These are phyloP conservation scores for Sonneratia caseolaris DNA, from an alignment of 345 rosid species.

Conservation along the genomic window DNA sequence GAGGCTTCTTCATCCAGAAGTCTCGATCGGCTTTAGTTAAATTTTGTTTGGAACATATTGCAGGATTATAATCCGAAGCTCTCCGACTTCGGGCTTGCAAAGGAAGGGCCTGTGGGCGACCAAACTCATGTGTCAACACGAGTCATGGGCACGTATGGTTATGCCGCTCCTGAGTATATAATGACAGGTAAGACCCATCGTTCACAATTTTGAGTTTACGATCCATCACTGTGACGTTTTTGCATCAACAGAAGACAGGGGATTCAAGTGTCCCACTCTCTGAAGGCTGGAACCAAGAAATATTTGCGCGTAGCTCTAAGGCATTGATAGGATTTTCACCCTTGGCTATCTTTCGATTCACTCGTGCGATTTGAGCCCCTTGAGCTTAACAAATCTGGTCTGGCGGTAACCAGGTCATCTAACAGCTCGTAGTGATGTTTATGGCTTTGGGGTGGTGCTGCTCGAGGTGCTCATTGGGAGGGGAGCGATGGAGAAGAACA, in stretches of 20 bases:
- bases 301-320: no score
- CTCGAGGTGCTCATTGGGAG: conserved; percentile 95
- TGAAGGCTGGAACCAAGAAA: no score
- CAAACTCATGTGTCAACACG: conserved; percentile 98
- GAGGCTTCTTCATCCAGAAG: background rate
- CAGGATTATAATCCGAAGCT: conserved; percentile 87
- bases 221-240: background rate
- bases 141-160: conserved; percentile 97
- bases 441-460: conserved; percentile 90
- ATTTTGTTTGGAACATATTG: conserved; percentile 5
- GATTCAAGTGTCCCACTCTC: background rate
- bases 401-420: conserved; percentile 55
- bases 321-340: background rate
- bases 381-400: conserved; percentile 5
- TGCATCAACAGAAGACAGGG: background rate
- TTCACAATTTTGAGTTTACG: background rate
- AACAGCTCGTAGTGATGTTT: conserved; percentile 92
- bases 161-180: conserved; percentile 95
- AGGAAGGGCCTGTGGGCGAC: conserved; percentile 98
- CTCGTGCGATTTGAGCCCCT: background rate
- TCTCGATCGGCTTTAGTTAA: background rate
- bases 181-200: conserved; percentile 64
- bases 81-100: conserved; percentile 94
- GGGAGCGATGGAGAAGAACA: conserved; percentile 86
- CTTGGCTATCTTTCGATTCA: background rate